phyloP scores from a whole-genome alignment of 441 rosid species.

The Jatropha multifida region DNA sequence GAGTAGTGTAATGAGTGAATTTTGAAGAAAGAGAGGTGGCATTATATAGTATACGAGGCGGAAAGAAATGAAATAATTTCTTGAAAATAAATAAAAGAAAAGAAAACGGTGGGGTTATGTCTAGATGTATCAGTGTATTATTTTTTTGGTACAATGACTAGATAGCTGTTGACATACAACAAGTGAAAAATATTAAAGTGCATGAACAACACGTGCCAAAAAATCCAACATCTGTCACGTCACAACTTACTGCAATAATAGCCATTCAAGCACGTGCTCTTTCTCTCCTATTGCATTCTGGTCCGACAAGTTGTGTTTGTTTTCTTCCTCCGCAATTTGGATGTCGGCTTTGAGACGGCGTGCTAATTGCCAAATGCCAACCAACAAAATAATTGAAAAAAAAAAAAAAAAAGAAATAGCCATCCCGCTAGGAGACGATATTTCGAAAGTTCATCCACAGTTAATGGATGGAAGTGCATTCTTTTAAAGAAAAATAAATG shows the following conservation, averaged over 20 bases:
- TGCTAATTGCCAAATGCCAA: background rate
- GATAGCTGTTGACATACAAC: background rate
- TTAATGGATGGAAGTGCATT: too few species aligned
- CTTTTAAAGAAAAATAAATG: too few species aligned
- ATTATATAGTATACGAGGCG: background rate
- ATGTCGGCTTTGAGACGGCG: slow-evolving; percentile 12
- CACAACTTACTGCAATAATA: background rate
- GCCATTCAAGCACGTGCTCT: slow-evolving; percentile 13
- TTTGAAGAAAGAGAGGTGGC: background rate
- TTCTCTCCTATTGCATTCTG: too few species aligned
- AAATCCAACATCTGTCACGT: background rate
- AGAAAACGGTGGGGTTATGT: background rate
- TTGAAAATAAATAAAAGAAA: background rate
- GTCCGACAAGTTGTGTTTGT: background rate
- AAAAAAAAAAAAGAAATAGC: too few species aligned
- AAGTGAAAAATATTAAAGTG: background rate
- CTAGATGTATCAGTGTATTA: background rate
- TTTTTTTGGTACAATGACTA: background rate
- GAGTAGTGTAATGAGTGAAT: too few species aligned
- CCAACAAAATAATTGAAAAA: too few species aligned
- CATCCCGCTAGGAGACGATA: too few species aligned
- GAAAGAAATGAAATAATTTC: background rate
- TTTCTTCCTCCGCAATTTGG: background rate
- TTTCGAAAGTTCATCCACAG: too few species aligned
- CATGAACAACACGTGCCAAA: slow-evolving; percentile 29